Percentiles rank a stretch among this genome's conserved stretches.
phyloP scores from a whole-genome alignment of 179 eudicot species.

The Spinacia oleracea region DNA sequence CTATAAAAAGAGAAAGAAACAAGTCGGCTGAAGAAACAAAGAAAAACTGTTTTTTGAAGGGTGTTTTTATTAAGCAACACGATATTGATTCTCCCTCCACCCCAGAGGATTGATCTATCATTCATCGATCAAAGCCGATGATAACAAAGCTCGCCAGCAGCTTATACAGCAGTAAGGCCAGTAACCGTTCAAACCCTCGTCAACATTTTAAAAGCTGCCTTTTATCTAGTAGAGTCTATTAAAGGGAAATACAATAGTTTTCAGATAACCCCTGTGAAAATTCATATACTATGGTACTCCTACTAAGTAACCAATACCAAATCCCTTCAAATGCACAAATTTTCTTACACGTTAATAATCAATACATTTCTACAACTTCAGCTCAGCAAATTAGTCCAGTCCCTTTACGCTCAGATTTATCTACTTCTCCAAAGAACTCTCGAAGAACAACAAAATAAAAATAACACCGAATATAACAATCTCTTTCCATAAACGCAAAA shows the following conservation, averaged over 20 bases:
- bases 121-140: no score
- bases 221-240: background rate
- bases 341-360: background rate
- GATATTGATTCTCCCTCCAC: no score
- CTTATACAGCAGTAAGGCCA: no score
- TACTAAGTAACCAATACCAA: background rate
- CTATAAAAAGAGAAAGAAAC: no score
- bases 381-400: background rate
- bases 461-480: no score
- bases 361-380: background rate
- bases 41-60: no score
- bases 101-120: no score
- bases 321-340: background rate
- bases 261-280: background rate
- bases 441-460: no score
- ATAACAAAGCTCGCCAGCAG: no score
- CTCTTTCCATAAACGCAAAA: background rate
- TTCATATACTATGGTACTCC: background rate
- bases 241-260: background rate
- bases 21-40: no score
- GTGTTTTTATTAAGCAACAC: no score
- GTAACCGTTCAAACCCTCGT: background rate
- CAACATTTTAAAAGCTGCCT: background rate
- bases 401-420: background rate
- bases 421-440: no score